phyloP scores from a whole-genome alignment of 2,329 filamentous ascomycete genomes.

The Kalmusia sp. region DNA sequence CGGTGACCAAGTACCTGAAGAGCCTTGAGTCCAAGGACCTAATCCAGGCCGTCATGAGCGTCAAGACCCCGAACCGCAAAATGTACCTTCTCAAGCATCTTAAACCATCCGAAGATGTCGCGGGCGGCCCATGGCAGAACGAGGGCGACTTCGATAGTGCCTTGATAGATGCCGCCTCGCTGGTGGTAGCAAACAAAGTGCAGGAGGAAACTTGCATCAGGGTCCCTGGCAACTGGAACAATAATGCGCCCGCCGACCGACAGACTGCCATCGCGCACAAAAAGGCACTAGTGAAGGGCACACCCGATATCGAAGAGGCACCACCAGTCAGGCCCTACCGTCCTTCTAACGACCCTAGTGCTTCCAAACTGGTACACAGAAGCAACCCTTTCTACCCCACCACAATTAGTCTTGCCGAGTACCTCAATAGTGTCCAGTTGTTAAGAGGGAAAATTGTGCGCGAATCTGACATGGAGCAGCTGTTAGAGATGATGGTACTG shows the following conservation, averaged over 20 bases:
- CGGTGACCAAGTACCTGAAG: slow-evolving; percentile 83
- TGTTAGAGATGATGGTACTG: slow-evolving; percentile 87
- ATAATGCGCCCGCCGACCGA: slow-evolving; percentile 47
- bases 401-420: slow-evolving; percentile 75
- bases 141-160: slow-evolving; percentile 88
- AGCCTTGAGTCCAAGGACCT: slow-evolving; percentile 81
- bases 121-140: slow-evolving; percentile 93
- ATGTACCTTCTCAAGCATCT: slow-evolving; percentile 94
- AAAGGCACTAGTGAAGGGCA: slow-evolving; percentile 42
- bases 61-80: slow-evolving; percentile 88
- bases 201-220: slow-evolving; percentile 75
- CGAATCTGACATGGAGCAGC: slow-evolving; percentile 80
- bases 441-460: slow-evolving; percentile 70
- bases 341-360: slow-evolving; percentile 28
- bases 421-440: slow-evolving; percentile 72
- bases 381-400: slow-evolving; percentile 83
- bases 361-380: slow-evolving; percentile 54
- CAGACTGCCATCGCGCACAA: slow-evolving; percentile 41
- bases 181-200: slow-evolving; percentile 76
- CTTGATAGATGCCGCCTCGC: slow-evolving; percentile 80
- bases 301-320: slow-evolving; percentile 43
- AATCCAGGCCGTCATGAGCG: slow-evolving; percentile 88
- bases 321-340: slow-evolving; percentile 32
- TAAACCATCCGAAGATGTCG: slow-evolving; percentile 85
- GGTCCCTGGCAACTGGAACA: slow-evolving; percentile 51